Conservation (phyloP, 352 stramenopile species). For the Nannochloropsis limnetica region DNA sequence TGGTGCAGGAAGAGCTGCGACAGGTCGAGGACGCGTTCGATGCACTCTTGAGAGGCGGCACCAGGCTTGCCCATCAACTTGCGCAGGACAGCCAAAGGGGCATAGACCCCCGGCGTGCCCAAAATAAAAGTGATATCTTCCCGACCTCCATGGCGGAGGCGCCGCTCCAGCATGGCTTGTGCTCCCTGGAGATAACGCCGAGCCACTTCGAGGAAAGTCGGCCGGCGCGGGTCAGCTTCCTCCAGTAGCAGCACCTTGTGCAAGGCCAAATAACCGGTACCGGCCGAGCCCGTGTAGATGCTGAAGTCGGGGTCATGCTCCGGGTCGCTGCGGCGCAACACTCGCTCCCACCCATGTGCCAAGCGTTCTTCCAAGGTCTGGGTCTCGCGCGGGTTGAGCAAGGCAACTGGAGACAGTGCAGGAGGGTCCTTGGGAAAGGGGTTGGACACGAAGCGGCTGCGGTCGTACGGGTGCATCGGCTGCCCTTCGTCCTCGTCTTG, state of each 20-base stretch:
- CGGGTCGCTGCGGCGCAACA: not conserved
- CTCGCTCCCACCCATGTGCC: not conserved
- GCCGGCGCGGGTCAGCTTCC: not conserved
- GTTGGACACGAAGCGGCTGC: not conserved
- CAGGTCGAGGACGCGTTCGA: not conserved
- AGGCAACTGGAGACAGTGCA: constrained; percentile 14
- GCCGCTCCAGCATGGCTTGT: not conserved
- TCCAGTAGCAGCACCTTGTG: not conserved
- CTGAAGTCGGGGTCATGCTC: not conserved
- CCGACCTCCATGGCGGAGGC: not conserved
- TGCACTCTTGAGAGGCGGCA: constrained; percentile 7
- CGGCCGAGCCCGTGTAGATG: not conserved
- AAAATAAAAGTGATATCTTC: not conserved
- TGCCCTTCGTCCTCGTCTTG: not conserved
- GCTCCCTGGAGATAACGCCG: not conserved
- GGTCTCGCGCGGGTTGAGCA: constrained; percentile 30
- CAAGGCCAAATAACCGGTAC: not conserved
- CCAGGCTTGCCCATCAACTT: not conserved
- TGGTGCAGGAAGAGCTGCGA: not conserved
- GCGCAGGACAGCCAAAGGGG: not conserved
- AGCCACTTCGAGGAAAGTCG: not conserved
- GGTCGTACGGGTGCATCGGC: not conserved
- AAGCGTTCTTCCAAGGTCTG: constrained; percentile 6
- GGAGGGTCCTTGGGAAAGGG: constrained; percentile 15
- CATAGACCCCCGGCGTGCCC: not conserved